phyloP scores from a whole-genome alignment of 139 green algal species.

The Picochlorum sp. region DNA sequence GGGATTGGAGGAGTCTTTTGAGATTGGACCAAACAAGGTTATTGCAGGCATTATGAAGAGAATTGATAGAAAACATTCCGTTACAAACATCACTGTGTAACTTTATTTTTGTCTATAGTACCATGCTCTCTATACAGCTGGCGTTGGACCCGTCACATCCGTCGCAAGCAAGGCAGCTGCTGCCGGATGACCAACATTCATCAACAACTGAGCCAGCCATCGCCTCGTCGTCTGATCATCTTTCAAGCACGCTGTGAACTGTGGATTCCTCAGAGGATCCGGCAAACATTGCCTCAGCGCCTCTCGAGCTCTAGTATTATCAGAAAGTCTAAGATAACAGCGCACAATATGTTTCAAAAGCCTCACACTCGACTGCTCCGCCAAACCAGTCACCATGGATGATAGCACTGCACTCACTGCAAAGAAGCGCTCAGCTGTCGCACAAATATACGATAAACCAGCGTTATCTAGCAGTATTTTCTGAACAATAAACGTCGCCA shows the following conservation, averaged over 20 bases:
- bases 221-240: constrained; percentile 83
- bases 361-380: constrained; percentile 80
- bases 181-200: constrained; percentile 77
- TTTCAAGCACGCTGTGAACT: constrained; percentile 89
- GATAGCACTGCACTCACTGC: constrained; percentile 86
- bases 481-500: constrained; percentile 99
- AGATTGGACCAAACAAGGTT: constrained; percentile 79
- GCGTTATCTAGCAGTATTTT: constrained; percentile 96
- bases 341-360: constrained; percentile 99
- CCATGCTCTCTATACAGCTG: constrained; percentile 22
- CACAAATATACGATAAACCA: constrained; percentile 95
- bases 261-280: constrained; percentile 74
- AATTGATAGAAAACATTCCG: constrained; percentile 77
- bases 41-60: constrained; percentile 96
- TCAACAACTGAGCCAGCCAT: constrained; percentile 87
- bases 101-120: constrained; percentile 9
- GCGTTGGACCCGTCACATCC: constrained; percentile 51
- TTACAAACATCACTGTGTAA: constrained; percentile 60
- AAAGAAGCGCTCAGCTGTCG: constrained; percentile 97
- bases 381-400: constrained; percentile 77
- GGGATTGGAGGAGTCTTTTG: constrained; percentile 77
- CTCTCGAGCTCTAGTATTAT: constrained; percentile 73
- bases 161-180: constrained; percentile 43
- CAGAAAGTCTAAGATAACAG: constrained; percentile 89
- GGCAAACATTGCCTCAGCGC: constrained; percentile 89